Evolutionary conservation across 495 filamentous ascomycete species (phyloP).

Genomic region (Lophiostoma macrostomum): DNA sequence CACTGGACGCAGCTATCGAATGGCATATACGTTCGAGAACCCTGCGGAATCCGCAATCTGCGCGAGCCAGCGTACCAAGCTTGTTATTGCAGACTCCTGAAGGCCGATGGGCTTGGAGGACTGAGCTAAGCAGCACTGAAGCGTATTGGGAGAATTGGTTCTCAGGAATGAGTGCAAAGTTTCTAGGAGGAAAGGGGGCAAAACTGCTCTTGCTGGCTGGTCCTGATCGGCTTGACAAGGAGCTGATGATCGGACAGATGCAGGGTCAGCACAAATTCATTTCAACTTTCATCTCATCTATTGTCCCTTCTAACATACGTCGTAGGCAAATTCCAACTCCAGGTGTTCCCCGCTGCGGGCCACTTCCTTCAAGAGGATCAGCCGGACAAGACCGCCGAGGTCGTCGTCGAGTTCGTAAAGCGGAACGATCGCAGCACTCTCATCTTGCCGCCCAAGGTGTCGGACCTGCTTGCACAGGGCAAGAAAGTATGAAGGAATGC

Average conservation of each 20-base stretch:
- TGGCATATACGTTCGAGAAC: constrained; percentile 94
- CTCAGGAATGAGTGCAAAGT: constrained; percentile 78
- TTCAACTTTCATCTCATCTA: background rate
- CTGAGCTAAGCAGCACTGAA: constrained; percentile 77
- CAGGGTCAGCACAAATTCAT: constrained; percentile 59
- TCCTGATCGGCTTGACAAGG: constrained; percentile 90
- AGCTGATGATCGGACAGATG: constrained; percentile 97
- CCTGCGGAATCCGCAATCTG: constrained; percentile 75
- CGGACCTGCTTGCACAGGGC: constrained; percentile 51
- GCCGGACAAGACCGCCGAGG: constrained; percentile 74
- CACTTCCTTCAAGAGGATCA: constrained; percentile 97
- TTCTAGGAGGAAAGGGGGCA: constrained; percentile 76
- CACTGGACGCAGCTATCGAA: constrained; percentile 74
- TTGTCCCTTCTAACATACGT: background rate
- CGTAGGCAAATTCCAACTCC: constrained; percentile 87
- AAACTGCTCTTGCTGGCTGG: constrained; percentile 90
- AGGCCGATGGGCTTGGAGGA: constrained; percentile 77
- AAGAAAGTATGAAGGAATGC: constrained; percentile 40
- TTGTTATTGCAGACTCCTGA: constrained; percentile 56
- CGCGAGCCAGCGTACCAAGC: constrained; percentile 81
- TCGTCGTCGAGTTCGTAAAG: constrained; percentile 82
- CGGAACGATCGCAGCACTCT: constrained; percentile 81
- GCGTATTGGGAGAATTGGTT: constrained; percentile 97
- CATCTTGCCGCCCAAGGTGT: constrained; percentile 88
- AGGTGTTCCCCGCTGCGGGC: constrained; percentile 91